Evolutionary conservation across 768 basidiomycete genomes (phyloP).

Genomic region (Tulasnella sp.): DNA sequence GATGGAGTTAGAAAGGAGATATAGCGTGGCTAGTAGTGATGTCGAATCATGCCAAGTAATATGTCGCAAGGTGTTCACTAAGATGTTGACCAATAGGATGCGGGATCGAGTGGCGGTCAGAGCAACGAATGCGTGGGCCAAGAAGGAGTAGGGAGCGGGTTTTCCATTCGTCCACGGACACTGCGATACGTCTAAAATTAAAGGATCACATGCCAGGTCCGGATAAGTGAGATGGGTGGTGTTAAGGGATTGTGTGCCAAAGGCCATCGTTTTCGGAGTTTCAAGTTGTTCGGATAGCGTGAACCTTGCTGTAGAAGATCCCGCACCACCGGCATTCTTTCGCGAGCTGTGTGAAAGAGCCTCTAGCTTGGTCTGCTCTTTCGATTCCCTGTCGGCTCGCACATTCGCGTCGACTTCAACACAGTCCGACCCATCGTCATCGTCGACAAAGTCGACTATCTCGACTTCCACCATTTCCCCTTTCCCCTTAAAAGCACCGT

Average conservation of each 20-base stretch:
- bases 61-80: conserved; percentile 65
- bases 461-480: too few relatives aligned
- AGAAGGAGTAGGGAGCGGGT: conserved; percentile 56
- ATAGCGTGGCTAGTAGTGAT: conserved; percentile 65
- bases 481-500: too few relatives aligned
- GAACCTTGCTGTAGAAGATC: too few relatives aligned
- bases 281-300: too few relatives aligned
- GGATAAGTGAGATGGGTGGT: conserved; percentile 1
- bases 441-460: too few relatives aligned
- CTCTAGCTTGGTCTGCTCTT: too few relatives aligned
- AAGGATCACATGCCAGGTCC: conserved; percentile 32
- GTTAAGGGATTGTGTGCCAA: neutral
- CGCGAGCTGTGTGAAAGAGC: too few relatives aligned
- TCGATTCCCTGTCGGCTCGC: too few relatives aligned
- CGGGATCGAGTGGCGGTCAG: conserved; percentile 62
- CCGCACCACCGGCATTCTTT: too few relatives aligned
- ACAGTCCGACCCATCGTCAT: too few relatives aligned
- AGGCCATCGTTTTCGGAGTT: too few relatives aligned
- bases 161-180: conserved; percentile 32
- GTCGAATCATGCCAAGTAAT: conserved; percentile 52
- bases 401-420: too few relatives aligned
- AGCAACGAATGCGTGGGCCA: conserved; percentile 49
- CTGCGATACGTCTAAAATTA: conserved; percentile 33
- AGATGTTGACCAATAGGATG: conserved; percentile 50
- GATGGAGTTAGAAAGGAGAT: conserved; percentile 72